Base-by-base conservation (phyloP, 805 yeast genomes). In the Candida sithepensis region DNA sequence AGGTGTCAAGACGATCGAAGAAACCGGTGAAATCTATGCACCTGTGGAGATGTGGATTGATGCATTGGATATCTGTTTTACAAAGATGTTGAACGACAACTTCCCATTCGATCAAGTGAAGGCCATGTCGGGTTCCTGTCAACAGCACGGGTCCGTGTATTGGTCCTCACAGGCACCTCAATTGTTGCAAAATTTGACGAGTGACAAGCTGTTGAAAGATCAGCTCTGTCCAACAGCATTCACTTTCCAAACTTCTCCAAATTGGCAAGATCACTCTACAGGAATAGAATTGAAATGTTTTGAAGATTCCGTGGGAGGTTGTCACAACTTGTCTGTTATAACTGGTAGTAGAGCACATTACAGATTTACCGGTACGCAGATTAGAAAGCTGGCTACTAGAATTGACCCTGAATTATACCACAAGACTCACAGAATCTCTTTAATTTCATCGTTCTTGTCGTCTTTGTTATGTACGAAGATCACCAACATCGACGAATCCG, bases 191-290 rank as follows among this genome's bases (percentile, higher is more conserved):
- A 49, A 56, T 0, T 66, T 86, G 47, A 54, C 70, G 0, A 23
- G 59, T 0, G 49, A 54, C 4, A 43, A 58, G 12, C 49, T 70
- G 2, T 67, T 87, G 43, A 61, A 70, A 33, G 73, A 69, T 1
- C 86, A 77, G 51, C 57, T 86, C 34, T 55, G 58, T 19, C 73
- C 73, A 2, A 55, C 55, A 1, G 84, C 85, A 1, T 84, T 88
- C 54, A 71, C 92, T 1, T 74, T 81, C 55, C 70, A 74, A 5
- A 73, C 73, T 37, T 84, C 95, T 4, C 96, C 97, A 8, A 90
- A 91, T 61, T 90, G 97, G 97, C 97, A 90, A 66, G 97, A 90
- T 60, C 96, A 88, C 61, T 84, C 94, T 21, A 90, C 97, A 0
- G 84, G 79, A 3, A 66, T 72, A 19, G 96, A 90, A 62, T 73